Evolutionary conservation across 495 filamentous ascomycete genomes (phyloP), one percentile per base, ranked within the genome.

Genomic region (Pseudoneurospora amorphoporcata): DNA sequence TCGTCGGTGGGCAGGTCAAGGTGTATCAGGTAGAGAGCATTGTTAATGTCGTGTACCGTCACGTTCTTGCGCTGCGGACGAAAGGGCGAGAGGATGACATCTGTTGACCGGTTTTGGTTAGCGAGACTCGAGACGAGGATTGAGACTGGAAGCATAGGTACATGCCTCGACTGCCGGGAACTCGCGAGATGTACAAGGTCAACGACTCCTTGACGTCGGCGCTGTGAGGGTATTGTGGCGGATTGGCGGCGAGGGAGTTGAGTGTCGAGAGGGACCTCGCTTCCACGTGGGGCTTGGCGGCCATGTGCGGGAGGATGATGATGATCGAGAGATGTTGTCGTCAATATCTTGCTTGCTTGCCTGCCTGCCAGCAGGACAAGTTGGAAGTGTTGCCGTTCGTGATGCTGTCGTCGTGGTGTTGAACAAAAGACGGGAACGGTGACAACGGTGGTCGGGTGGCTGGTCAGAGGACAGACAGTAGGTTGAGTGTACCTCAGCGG

Each of bases 31-130:
- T 98, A 99, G 3, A 99, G 86, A 12, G 91, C 95, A 74, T 90
- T 92, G 68, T 91, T 88, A 41, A 98, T 91, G 79, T 97, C 95
- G 77, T 93, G 90, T 8, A 88, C 92, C 1, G 92, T 96, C 37
- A 98, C 92, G 45, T 93, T 93, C 79, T 95, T 95, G 19, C 90
- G 84, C 19, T 92, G 88, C 19, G 95, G 95, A 80, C 95, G 94
- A 29, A 97, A 83, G 1, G 95, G 92, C 9, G 95, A 94, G n/a
- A 98, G 88, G 72, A 99, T 95, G 61, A 98, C 87, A 86, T 98
- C 95, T 97, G 71, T 37, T 7, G 32, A n/a, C 45, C 10, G 8
- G 73, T 70, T 70, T 76, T 72, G 69, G 0, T 77, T n/a, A 71
- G 74, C 37, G n/a, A 68, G 3, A 23, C 23, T 23, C 23, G 23